These are phyloP conservation scores for Spironucleus salmonicida DNA, from an alignment of 208 protist genomes.

Conservation along the genomic window DNA sequence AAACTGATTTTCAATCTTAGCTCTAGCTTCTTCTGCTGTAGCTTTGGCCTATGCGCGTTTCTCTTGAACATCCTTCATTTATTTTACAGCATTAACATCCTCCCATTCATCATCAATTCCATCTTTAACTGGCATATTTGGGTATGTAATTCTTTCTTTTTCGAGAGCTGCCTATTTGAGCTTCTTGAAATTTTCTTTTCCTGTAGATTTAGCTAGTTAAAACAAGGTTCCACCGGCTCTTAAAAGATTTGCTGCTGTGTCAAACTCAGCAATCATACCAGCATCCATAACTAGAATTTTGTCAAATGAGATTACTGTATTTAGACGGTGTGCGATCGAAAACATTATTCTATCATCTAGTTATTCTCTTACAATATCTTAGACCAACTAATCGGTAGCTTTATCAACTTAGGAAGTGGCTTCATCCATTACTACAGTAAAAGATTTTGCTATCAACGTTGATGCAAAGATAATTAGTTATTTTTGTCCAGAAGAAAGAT, in stretches of 20 bases:
- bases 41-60: too few relatives aligned
- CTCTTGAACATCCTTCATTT: too few relatives aligned
- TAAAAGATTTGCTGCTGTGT: background rate
- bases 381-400: conserved; percentile 33
- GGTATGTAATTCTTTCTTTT: background rate
- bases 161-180: background rate
- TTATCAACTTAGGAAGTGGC: conserved; percentile 30
- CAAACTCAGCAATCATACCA: conserved; percentile 2
- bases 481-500: conserved; percentile 28
- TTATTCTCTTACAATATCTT: conserved; percentile 14
- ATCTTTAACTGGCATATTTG: too few relatives aligned
- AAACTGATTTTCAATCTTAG: too few relatives aligned
- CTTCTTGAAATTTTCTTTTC: background rate
- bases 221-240: background rate
- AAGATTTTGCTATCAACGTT: conserved; percentile 9
- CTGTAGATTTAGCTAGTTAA: background rate
- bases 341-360: conserved; percentile 27
- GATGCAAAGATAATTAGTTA: conserved; percentile 31
- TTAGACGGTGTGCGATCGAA: conserved; percentile 38
- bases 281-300: conserved; percentile 46
- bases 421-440: conserved; percentile 34
- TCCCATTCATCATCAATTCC: too few relatives aligned
- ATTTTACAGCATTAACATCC: too few relatives aligned
- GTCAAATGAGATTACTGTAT: conserved; percentile 51
- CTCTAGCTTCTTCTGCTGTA: too few relatives aligned